Evolutionary conservation across 768 basidiomycete species (phyloP).

Genomic region (Russula brevipes): DNA sequence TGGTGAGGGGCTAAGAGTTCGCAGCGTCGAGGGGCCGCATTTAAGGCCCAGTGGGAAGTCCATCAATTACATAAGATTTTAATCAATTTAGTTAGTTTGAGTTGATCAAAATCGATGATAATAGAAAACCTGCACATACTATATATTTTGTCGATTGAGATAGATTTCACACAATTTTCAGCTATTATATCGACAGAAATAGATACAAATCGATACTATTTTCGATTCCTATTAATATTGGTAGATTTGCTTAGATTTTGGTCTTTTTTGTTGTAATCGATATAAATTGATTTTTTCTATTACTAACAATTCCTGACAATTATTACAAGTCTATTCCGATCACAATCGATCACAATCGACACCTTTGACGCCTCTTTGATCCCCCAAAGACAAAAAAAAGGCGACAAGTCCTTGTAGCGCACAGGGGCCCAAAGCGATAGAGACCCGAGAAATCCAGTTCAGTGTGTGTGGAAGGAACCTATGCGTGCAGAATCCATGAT

Average conservation of each 20-base stretch:
- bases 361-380: neutral
- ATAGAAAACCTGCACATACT: neutral
- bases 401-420: no score
- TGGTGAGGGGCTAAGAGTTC: neutral
- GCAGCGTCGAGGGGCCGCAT: neutral
- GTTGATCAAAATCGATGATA: neutral
- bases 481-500: no score
- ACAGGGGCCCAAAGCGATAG: no score
- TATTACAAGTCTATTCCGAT: neutral
- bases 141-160: neutral
- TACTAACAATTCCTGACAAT: neutral
- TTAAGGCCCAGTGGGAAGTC: neutral
- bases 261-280: neutral
- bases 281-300: neutral
- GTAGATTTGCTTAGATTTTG: neutral
- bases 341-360: neutral
- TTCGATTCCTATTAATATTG: neutral
- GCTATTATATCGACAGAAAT: neutral
- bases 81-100: neutral
- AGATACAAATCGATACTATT: neutral
- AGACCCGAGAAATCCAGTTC: no score
- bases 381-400: neutral
- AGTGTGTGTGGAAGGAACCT: no score
- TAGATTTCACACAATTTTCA: neutral
- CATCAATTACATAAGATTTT: no score